A percentile compares a stretch with the other conserved stretches of the same genome.
Evolutionary conservation across 805 yeast genomes (phyloP).

Genomic region (Candida tibetensis): DNA sequence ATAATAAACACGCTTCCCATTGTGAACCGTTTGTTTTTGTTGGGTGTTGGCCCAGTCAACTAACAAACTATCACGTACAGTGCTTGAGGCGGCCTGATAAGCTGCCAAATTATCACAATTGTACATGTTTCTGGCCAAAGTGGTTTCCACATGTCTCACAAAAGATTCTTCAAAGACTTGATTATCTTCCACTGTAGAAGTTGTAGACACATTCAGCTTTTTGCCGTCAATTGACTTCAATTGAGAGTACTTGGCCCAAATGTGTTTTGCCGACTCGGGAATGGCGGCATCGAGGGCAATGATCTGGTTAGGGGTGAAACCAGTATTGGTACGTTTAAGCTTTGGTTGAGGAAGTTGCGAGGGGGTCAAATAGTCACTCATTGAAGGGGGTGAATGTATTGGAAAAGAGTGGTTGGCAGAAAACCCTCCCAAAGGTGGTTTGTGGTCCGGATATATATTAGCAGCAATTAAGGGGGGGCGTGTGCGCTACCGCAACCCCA

Average conservation of each 20-base stretch:
- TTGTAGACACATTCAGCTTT: slow-evolving; percentile 21
- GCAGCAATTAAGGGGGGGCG: slow-evolving; percentile 5
- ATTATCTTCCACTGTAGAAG: slow-evolving; percentile 26
- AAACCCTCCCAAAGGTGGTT: background rate
- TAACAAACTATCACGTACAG: slow-evolving; percentile 75
- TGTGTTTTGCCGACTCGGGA: slow-evolving; percentile 71
- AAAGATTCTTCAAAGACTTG: slow-evolving; percentile 66
- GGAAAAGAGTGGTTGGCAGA: background rate
- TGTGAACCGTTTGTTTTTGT: slow-evolving; percentile 79
- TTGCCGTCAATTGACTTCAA: slow-evolving; percentile 25
- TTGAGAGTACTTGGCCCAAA: slow-evolving; percentile 72
- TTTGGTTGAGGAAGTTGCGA: slow-evolving; percentile 37
- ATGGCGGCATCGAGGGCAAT: slow-evolving; percentile 76
- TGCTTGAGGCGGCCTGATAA: slow-evolving; percentile 79
- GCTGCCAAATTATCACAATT: slow-evolving; percentile 93
- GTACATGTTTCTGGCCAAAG: slow-evolving; percentile 86
- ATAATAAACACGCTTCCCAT: slow-evolving; percentile 83
- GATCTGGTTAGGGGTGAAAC: slow-evolving; percentile 88
- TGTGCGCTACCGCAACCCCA: too few species aligned
- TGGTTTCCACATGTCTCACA: slow-evolving; percentile 84
- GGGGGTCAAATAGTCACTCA: slow-evolving; percentile 41
- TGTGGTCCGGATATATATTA: background rate
- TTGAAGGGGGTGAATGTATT: slow-evolving; percentile 10
- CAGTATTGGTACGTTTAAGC: slow-evolving; percentile 78
- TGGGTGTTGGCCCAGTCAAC: slow-evolving; percentile 93